phyloP scores from a whole-genome alignment of 2,329 filamentous ascomycete genomes.

The Chaetomiaceae sp. region DNA sequence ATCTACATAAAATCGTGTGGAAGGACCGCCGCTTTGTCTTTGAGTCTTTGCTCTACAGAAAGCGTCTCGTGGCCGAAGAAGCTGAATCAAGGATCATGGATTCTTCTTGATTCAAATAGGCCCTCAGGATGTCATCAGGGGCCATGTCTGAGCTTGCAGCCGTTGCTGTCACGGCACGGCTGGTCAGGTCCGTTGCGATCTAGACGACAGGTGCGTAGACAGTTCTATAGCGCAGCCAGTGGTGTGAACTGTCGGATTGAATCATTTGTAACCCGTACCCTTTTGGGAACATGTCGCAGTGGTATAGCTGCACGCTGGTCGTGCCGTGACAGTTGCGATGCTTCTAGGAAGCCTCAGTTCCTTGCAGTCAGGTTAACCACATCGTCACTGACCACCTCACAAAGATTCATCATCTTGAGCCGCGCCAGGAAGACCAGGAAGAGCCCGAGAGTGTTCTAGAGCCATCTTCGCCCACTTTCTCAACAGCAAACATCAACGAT shows the following conservation, averaged over 20 bases:
- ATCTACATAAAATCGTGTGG: background rate
- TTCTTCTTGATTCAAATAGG: background rate
- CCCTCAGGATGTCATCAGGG: background rate
- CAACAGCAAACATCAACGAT: background rate
- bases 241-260: no score
- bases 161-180: no score
- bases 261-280: no score
- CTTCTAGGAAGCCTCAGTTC: background rate
- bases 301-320: no score
- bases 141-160: background rate
- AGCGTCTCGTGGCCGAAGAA: background rate
- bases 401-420: background rate
- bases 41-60: background rate
- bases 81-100: background rate
- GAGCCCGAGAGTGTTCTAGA: background rate
- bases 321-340: no score
- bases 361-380: background rate
- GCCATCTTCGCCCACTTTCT: background rate
- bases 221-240: no score
- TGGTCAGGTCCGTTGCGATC: no score
- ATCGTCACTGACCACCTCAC: background rate
- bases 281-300: no score
- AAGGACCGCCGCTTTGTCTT: background rate
- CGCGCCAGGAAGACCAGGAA: background rate
- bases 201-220: no score